phyloP scores from a whole-genome alignment of 371 early-diverging fungal species.

The Coelomomyces lativittatus region DNA sequence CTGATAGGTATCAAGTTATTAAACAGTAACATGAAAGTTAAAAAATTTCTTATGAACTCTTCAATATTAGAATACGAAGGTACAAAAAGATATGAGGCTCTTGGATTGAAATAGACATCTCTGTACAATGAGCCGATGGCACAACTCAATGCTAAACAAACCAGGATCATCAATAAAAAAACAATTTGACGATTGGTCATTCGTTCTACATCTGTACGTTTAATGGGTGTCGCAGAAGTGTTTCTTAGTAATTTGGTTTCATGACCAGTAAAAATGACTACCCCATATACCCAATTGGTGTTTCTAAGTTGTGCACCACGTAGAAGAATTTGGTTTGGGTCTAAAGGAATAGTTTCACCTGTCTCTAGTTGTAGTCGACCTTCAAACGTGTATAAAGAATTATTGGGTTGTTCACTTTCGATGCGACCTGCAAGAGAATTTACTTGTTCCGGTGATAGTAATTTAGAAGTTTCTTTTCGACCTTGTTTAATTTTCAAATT shows the following conservation, averaged over 20 bases:
- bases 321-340: conserved; percentile 60
- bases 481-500: conserved; percentile 84
- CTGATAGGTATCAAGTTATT: conserved; percentile 79
- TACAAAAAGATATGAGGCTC: background rate
- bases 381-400: conserved; percentile 67
- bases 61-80: background rate
- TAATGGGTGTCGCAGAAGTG: conserved; percentile 58
- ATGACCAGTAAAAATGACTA: conserved; percentile 72
- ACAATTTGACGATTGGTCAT: conserved; percentile 83
- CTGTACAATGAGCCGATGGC: conserved; percentile 55
- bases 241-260: conserved; percentile 77
- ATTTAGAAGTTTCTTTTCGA: conserved; percentile 43
- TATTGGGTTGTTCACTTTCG: conserved; percentile 67
- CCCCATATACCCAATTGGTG: conserved; percentile 65
- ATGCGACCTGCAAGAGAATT: conserved; percentile 27
- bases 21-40: conserved; percentile 64
- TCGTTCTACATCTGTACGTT: conserved; percentile 25
- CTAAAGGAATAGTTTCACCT: conserved; percentile 42
- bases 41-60: conserved; percentile 24
- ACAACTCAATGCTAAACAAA: conserved; percentile 65
- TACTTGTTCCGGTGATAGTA: conserved; percentile 43
- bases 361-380: conserved; percentile 48
- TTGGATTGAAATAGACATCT: too few relatives aligned
- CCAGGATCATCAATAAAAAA: conserved; percentile 67
- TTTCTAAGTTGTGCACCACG: conserved; percentile 64